phyloP scores from a whole-genome alignment of 306 rosid genomes.

The Lathyrus tuberosus region DNA sequence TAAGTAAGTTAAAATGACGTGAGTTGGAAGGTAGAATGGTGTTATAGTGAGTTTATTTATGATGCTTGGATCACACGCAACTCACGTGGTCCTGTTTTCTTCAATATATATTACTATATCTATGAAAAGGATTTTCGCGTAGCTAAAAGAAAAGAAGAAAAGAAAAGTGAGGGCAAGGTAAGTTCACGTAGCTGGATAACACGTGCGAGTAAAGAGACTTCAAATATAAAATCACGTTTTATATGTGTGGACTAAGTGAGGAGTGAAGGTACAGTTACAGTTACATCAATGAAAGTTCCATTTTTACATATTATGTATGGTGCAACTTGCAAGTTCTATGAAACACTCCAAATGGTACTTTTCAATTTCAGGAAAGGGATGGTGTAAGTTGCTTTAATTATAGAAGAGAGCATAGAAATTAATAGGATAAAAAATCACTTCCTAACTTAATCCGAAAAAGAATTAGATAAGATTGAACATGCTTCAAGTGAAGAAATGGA shows the following conservation, averaged over 20 bases:
- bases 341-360: neutral
- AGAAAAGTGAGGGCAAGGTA: conserved; percentile 20
- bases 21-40: conserved; percentile 52
- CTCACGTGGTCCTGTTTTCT: conserved; percentile 54
- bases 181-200: too few species aligned
- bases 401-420: too few species aligned
- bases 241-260: conserved; percentile 15
- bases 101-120: too few species aligned
- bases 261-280: neutral
- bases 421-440: neutral
- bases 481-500: too few species aligned
- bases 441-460: neutral
- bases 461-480: too few species aligned
- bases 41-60: conserved; percentile 33
- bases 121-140: conserved; percentile 31
- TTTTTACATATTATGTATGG: too few species aligned
- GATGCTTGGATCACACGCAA: conserved; percentile 56
- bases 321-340: neutral
- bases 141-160: conserved; percentile 23
- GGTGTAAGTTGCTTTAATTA: neutral
- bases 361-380: neutral
- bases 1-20: conserved; percentile 46
- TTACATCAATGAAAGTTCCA: conserved; percentile 24
- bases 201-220: conserved; percentile 45
- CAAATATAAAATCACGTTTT: conserved; percentile 44